Base-by-base conservation (phyloP, 805 yeast genomes). In the Wickerhamomyces bovis region DNA sequence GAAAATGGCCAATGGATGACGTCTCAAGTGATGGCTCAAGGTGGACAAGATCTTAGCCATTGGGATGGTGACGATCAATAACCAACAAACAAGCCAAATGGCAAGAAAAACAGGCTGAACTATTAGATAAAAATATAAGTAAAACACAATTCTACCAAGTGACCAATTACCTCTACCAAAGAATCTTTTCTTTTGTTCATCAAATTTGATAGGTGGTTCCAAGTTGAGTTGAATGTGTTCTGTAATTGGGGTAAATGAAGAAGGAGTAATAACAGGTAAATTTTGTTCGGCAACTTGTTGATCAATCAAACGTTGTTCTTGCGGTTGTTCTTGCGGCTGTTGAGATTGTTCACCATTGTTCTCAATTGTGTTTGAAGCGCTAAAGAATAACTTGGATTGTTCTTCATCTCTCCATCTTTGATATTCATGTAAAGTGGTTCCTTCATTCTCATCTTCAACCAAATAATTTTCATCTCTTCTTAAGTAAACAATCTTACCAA, bases 161-260 rank as follows among this genome's bases (percentile, higher is more conserved):
- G 83, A 81, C 98, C 98, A 94, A 54, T 80, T 70, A 33, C 98
- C 98, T 63, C 98, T 75, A 31, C 98, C 98, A 63, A 94, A 92
- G 43, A 80, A 71, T 49, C 98, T 75, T 20, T 63, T 70, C 67
- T 61, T 78, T 10, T 49, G 52, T 38, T 57, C 55, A 21, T 56
- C 55, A 33, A 30, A 30, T 30, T 52, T 54, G 26, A 60, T 64
- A 23, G 52, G 53, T 11, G 49, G 53, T 16, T 54, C 55, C 18
- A 35, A 19, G 6, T 19, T 6, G 3, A 19, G 3, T 18, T 18
- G 22, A 18, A 8, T 19, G 6, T 35, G 22, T 18, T 11, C 20
- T 8, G 22, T 18, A 3, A 10, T 35, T 18, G 46, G 43, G 6
- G 13, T 18, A 6, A 15, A 19, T 15, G 38, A 5, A 13, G 38